Percentiles rank a stretch among this genome's conserved stretches.
Conservation (phyloP, 768 basidiomycete genomes). For the Xanthoconium purpureum region DNA sequence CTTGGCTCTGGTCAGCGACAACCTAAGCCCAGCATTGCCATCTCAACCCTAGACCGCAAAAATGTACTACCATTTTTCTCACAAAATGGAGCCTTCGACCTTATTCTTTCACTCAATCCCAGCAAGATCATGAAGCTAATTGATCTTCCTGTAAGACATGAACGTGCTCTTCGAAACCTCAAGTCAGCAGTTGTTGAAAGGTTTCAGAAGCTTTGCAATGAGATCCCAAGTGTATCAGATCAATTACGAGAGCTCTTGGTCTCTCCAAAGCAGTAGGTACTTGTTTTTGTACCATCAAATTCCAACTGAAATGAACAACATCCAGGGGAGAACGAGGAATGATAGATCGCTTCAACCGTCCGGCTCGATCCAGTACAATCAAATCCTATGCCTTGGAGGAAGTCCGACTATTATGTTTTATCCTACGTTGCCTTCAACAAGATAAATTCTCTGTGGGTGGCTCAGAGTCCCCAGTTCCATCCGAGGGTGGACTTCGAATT, state of each 20-base stretch:
- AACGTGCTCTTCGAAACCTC: neutral
- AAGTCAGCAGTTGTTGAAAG: neutral
- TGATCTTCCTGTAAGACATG: neutral
- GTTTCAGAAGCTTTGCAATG: neutral
- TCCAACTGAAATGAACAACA: neutral
- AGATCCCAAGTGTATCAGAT: neutral
- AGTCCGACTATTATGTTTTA: neutral
- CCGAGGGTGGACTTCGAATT: neutral
- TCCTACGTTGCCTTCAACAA: neutral
- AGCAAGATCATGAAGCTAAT: neutral
- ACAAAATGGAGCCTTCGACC: neutral
- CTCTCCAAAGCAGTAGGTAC: neutral
- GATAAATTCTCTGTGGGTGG: neutral
- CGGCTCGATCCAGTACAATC: neutral
- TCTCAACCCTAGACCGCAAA: neutral
- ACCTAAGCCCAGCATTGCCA: neutral
- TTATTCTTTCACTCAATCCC: neutral
- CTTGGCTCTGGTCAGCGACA: neutral
- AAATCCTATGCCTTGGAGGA: neutral
- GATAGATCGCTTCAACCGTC: neutral
- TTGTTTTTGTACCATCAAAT: neutral
- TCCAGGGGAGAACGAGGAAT: neutral
- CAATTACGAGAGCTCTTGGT: neutral
- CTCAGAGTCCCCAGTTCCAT: neutral
- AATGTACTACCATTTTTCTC: neutral